Evolutionary conservation across 108 stramenopile species (phyloP), one percentile per base, ranked within the genome.

Genomic region (Cyclostephanos tholiformis): DNA sequence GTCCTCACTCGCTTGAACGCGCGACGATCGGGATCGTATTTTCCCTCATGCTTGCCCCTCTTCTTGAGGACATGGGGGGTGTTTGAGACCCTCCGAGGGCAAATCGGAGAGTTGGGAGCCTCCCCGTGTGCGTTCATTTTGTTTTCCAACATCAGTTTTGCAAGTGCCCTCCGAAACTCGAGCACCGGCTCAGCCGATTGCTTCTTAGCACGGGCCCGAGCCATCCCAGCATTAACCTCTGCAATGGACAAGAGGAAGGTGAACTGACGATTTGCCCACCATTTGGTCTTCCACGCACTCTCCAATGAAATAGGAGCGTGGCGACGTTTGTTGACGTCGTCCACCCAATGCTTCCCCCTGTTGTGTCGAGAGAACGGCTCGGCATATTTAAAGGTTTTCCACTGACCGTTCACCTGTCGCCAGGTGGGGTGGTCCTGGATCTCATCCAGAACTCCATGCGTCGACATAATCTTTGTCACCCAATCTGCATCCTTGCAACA

Each of bases 291-390:
- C 61, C 71, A 72, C 39, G 16, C 48, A 25, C 62, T 61, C 30
- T 72, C 32, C 39, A 72, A 63, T 6, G 22, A 59, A 72, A 63
- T 72, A 22, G 61, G 71, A 51, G 59, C 61, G 46, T 72, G 71
- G 19, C 61, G n/a, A 38, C 71, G 23, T 22, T 72, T 62, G 16
- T 72, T 72, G 20, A 50, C 26, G 35, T 38, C 26, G 62, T 61
- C 63, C 48, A 63, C 44, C 44, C 44, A 46, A 46, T 46, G 44
- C 44, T 46, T 46, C 44, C 44, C 44, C 44, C 44, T 46, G 14
- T 49, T 49, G 27, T 72, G 71, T 5, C 48, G 19, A 17, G 63
- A 17, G 16, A 72, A 50, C 27, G 61, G 25, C 61, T 72, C 71
- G 20, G 36, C 48, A 19, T 72, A 72, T n/a, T 64, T 48, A 43